phyloP scores from a whole-genome alignment of 768 basidiomycete genomes.

The Collybia nuda region DNA sequence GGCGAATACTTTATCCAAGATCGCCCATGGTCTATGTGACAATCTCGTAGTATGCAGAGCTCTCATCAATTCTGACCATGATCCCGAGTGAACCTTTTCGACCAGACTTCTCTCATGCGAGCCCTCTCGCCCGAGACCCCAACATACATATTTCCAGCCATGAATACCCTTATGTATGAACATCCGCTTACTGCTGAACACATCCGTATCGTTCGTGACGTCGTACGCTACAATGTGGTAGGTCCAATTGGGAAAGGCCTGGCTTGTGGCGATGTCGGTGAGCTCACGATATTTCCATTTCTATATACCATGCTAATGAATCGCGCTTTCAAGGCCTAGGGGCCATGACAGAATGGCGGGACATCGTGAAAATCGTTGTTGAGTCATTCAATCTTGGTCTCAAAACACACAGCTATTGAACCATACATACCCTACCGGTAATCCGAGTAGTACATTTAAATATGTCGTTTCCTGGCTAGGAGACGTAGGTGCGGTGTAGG shows the following conservation, averaged over 20 bases:
- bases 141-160: conserved; percentile 92
- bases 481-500: too few relatives aligned
- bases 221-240: conserved; percentile 76
- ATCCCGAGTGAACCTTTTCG: neutral
- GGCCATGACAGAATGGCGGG: conserved; percentile 96
- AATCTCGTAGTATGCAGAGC: conserved; percentile 71
- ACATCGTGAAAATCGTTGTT: conserved; percentile 77
- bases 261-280: conserved; percentile 92
- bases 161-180: conserved; percentile 98
- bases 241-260: conserved; percentile 88
- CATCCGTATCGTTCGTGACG: conserved; percentile 68
- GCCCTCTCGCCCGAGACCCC: conserved; percentile 83
- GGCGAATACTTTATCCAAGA: conserved; percentile 95
- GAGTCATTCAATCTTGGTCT: conserved; percentile 42
- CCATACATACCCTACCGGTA: too few relatives aligned
- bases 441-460: too few relatives aligned
- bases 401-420: neutral
- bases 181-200: conserved; percentile 91
- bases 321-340: conserved; percentile 62
- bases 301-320: neutral
- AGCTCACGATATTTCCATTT: conserved; percentile 18
- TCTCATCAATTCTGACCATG: neutral
- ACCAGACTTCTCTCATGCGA: conserved; percentile 76
- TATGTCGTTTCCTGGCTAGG: too few relatives aligned
- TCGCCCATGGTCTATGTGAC: conserved; percentile 86